These are phyloP conservation scores for Protomyces lactucae-debilis DNA, from an alignment of 1,139 yeast species.

Conservation along the genomic window DNA sequence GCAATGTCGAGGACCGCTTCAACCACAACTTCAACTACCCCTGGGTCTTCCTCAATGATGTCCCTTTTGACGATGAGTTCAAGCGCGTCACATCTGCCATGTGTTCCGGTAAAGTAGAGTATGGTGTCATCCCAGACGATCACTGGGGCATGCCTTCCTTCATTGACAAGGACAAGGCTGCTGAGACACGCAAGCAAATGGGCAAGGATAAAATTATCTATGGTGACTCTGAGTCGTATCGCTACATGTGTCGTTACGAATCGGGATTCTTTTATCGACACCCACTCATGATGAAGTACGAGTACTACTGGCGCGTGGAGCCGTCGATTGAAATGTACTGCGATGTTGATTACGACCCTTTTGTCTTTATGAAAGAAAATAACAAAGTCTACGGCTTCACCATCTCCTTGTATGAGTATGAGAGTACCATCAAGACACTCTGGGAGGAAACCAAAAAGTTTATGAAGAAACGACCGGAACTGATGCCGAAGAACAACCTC, in stretches of 20 bases:
- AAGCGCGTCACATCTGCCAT: constrained; percentile 47
- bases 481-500: constrained; percentile 63
- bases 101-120: constrained; percentile 58
- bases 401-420: constrained; percentile 69
- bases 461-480: constrained; percentile 55
- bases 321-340: constrained; percentile 56
- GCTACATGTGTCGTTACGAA: constrained; percentile 73
- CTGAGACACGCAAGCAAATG: constrained; percentile 36
- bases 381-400: constrained; percentile 68
- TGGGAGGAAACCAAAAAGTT: constrained; percentile 73
- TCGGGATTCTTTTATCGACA: constrained; percentile 62
- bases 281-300: constrained; percentile 51
- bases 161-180: constrained; percentile 52
- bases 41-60: constrained; percentile 75
- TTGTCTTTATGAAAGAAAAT: constrained; percentile 56
- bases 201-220: constrained; percentile 48
- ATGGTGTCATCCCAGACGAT: constrained; percentile 57
- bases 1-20: constrained; percentile 64
- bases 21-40: constrained; percentile 64
- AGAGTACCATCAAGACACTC: constrained; percentile 75
- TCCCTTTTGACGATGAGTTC: constrained; percentile 55
- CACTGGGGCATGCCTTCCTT: constrained; percentile 73
- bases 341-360: constrained; percentile 61
- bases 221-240: constrained; percentile 57
- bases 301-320: constrained; percentile 71